These are phyloP conservation scores for Coriaria nepalensis DNA, from an alignment of 306 rosid species.

Conservation along the genomic window DNA sequence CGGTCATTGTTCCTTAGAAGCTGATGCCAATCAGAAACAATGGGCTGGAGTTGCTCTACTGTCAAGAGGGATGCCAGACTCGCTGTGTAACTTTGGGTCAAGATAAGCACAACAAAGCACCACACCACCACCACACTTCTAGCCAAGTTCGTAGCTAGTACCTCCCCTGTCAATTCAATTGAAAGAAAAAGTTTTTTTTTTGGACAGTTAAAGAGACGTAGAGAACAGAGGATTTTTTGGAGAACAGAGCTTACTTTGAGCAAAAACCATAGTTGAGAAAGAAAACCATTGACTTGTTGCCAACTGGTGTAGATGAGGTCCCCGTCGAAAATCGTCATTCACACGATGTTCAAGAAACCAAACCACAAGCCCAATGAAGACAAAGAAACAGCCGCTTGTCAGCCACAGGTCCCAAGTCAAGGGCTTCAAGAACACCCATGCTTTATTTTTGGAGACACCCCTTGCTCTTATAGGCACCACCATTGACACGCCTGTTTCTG, in stretches of 20 bases:
- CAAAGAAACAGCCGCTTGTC: conserved; percentile 15
- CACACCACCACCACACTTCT: conserved; percentile 48
- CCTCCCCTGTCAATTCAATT: conserved; percentile 29
- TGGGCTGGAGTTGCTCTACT: conserved; percentile 35
- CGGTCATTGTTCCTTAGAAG: conserved; percentile 22
- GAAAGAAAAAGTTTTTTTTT: too few relatives aligned
- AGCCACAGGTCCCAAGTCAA: conserved; percentile 26
- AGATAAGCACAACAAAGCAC: conserved; percentile 42
- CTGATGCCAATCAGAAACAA: conserved; percentile 22
- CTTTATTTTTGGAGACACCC: conserved; percentile 1
- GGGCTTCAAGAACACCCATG: conserved; percentile 38
- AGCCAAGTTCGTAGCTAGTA: conserved; percentile 33
- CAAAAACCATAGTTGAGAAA: conserved; percentile 54
- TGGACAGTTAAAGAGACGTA: neutral
- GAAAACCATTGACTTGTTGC: conserved; percentile 47
- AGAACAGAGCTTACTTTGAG: conserved; percentile 32
- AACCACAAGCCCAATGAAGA: conserved; percentile 23
- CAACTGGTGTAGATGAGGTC: conserved; percentile 18
- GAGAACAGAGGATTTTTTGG: neutral
- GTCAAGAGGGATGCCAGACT: conserved; percentile 56
- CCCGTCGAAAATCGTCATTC: conserved; percentile 22
- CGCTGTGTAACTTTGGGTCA: conserved; percentile 61
- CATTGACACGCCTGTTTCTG: conserved; percentile 21
- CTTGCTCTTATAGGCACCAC: conserved; percentile 18
- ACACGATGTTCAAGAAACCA: conserved; percentile 35